Conservation (phyloP, 2,329 filamentous ascomycete genomes). For the Ambrosiella cleistominuta region DNA sequence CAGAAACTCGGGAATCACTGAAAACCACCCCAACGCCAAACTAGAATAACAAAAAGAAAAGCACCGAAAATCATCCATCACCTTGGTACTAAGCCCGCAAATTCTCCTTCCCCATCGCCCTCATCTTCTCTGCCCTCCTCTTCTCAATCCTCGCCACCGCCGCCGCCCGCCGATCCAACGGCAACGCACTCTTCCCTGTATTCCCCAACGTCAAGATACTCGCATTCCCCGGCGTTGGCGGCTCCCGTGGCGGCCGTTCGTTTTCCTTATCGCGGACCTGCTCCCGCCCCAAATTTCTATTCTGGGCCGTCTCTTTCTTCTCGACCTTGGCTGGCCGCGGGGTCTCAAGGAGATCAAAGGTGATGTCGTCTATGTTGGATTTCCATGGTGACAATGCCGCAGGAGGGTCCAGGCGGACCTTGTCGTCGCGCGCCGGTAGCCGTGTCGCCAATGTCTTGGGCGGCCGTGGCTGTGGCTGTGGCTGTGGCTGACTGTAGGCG, state of each 20-base stretch:
- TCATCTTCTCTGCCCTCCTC: slow-evolving; percentile 33
- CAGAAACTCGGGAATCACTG: neutral
- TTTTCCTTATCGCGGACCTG: neutral
- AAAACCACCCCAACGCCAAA: neutral
- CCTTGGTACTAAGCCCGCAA: slow-evolving; percentile 21
- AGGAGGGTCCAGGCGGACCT: neutral
- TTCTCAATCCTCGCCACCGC: slow-evolving; percentile 37
- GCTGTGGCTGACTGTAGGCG: too few species aligned
- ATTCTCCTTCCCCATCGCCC: slow-evolving; percentile 32
- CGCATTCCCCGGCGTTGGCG: slow-evolving; percentile 14
- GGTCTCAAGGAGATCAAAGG: neutral
- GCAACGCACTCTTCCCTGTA: slow-evolving; percentile 25
- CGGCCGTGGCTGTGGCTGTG: too few species aligned
- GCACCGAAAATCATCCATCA: neutral
- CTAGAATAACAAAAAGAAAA: slow-evolving; percentile 3
- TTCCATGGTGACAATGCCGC: neutral
- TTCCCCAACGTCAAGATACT: slow-evolving; percentile 22
- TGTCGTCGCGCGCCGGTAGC: neutral
- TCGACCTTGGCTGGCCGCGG: neutral
- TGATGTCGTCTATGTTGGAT: neutral
- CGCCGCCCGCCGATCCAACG: slow-evolving; percentile 34
- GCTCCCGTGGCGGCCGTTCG: neutral
- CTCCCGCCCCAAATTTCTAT: neutral
- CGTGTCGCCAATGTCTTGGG: neutral
- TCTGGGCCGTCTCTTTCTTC: neutral